Base-by-base conservation (phyloP, 257 asterid genomes). In the Scutellaria barbata region DNA sequence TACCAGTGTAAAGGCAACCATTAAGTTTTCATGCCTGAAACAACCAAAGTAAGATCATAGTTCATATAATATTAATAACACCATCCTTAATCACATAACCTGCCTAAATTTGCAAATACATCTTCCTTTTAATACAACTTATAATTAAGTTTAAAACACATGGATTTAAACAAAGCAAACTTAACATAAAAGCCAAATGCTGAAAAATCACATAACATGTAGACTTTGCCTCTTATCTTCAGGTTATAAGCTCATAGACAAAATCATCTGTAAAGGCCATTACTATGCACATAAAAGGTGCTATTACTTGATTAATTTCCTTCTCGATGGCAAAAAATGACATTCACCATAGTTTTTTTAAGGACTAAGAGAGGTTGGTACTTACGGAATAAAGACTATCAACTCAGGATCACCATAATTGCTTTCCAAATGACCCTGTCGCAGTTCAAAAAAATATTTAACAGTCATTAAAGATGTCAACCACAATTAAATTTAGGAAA, bases 321-420 rank as follows among this genome's bases (percentile, higher is more conserved):
- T 68, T 61, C 42, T 11, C 40, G 16, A 39, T 35, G 10, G 74
- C 16, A 47, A 6, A 65, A 10, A 37, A 40, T 52, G 39, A 42
- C 37, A 69, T 56, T 20, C 59, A 70, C 47, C 35, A 46, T 3
- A 10, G 68, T 39, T 52, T 14, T 58, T 20, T 8, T 35, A 37
- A 30, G 13, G 68, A 69, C 63, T 10, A 60, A 70, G 73, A 58
- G 55, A 77, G 54, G 40, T 42, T 40, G 50, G 57, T 63, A 84
- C 96, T 88, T 83, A 94, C 97, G 97, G 99, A 56, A 94, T 94
- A 79, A 89, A 89, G 75, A 94, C 93, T 73, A 94, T 89, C 85
- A 94, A 79, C 84, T 94, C 97, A 1, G 99, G 97, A 81, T 94
- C 99, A 12, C 96, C 97, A 52, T 83, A 90, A 76, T 94, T 94